These are phyloP conservation scores for Passiflora organensis DNA, from an alignment of 345 rosid species.

Conservation along the genomic window DNA sequence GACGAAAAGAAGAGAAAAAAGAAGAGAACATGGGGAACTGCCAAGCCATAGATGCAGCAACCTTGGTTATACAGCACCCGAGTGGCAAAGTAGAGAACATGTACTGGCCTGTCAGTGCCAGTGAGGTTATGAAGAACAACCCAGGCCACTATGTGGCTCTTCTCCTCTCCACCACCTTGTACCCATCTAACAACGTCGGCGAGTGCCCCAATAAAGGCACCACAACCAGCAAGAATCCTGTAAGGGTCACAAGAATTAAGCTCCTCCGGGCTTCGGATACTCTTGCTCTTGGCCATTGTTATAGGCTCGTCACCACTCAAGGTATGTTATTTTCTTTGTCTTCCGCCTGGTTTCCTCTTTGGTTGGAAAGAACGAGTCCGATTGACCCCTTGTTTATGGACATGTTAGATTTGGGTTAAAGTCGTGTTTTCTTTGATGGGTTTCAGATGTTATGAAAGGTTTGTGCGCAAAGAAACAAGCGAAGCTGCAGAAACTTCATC, in stretches of 20 bases:
- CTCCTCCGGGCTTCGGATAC: constrained; percentile 84
- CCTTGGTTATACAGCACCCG: constrained; percentile 74
- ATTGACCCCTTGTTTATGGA: neutral
- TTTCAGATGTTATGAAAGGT: constrained; percentile 80
- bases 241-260: constrained; percentile 79
- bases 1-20: neutral
- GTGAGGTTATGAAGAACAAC: constrained; percentile 69
- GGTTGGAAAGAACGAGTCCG: neutral
- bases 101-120: constrained; percentile 55
- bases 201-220: neutral
- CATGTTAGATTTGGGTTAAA: neutral
- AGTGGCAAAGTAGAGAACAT: constrained; percentile 65
- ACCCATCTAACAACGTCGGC: constrained; percentile 20
- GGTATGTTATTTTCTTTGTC: constrained; percentile 29
- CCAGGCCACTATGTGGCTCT: constrained; percentile 94
- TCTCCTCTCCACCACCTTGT: constrained; percentile 66
- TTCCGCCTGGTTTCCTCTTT: neutral
- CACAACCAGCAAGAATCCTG: constrained; percentile 20
- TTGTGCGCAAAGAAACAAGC: constrained; percentile 65
- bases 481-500: constrained; percentile 35
- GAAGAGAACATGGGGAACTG: constrained; percentile 70
- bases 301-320: constrained; percentile 74
- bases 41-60: constrained; percentile 80
- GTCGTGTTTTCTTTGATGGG: neutral
- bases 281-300: constrained; percentile 71